Evolutionary conservation across 2,329 filamentous ascomycete genomes (phyloP).

Genomic region (Raffaelea ambrosiae): DNA sequence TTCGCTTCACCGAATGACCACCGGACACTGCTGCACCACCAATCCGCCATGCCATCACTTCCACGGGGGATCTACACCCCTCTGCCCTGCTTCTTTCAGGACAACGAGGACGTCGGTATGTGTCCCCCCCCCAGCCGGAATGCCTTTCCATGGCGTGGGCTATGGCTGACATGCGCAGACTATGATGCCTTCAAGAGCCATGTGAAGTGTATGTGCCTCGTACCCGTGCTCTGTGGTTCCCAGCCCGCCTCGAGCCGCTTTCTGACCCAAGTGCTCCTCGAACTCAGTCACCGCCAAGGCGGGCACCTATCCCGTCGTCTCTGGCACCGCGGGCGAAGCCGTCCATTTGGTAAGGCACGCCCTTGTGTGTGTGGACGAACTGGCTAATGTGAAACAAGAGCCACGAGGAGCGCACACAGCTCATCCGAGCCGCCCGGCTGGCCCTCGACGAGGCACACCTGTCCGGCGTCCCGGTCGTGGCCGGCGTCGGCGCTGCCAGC

Average conservation of each 20-base stretch:
- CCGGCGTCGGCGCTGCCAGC: conserved; percentile 31
- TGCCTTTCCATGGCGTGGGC: too few species aligned
- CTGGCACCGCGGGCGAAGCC: conserved; percentile 9
- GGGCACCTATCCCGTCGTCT: conserved; percentile 8
- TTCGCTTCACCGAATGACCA: too few species aligned
- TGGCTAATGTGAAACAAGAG: neutral
- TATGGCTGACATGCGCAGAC: conserved; percentile 1
- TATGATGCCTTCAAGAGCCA: conserved; percentile 6
- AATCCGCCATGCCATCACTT: neutral
- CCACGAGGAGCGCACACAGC: conserved; percentile 5
- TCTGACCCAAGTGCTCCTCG: neutral
- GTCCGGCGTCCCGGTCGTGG: conserved; percentile 31
- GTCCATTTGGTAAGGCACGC: conserved; percentile 5
- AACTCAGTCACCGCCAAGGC: conserved; percentile 3
- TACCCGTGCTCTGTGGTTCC: too few species aligned
- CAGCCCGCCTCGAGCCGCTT: too few species aligned
- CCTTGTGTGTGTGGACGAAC: neutral
- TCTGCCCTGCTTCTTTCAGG: conserved; percentile 8
- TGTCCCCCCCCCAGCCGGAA: neutral
- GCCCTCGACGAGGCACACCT: conserved; percentile 13
- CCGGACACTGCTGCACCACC: too few species aligned
- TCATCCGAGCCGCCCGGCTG: conserved; percentile 3
- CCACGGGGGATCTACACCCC: conserved; percentile 11
- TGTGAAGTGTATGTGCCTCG: conserved; percentile 1
- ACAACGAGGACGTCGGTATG: conserved; percentile 6